Base-by-base conservation (phyloP, 208 protist species). In the Wallacemonas collosoma region DNA sequence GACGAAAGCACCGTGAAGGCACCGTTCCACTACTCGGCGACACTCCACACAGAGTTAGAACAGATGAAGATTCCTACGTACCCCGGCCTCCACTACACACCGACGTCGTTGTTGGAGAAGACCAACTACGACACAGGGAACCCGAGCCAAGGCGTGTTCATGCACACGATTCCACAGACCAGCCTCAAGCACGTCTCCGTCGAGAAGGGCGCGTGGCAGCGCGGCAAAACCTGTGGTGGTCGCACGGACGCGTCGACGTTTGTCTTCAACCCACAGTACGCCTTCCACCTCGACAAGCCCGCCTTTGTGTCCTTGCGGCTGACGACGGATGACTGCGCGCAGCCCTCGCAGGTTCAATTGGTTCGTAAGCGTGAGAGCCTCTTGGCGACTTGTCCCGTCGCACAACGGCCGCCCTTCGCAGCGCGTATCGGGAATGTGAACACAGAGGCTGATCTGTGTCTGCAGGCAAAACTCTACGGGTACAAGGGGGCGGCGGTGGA, bases 1-100 rank as follows among this genome's bases (percentile, higher is more conserved):
- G 68, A 73, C 44, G 68, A 78, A 38, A 87, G 83, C 8, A 77
- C 72, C 53, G 74, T 72, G 26, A 81, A 81, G 69, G 56, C 72
- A 38, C 65, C 77, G 51, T 93, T 96, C 76, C 81, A 75, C 73
- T 96, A 90, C 77, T 87, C 91, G 43, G 75, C 93, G n/a, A 93
- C 87, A 39, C 80, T 96, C 54, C 87, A 96, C 72, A 91, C 91
- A 3, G 85, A 94, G 71, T 86, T 91, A 67, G 79, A 82, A 57
- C 82, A 89, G 73, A 72, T 90, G 71, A 80, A 78, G 57, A 56
- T 84, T 39, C 70, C 64, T 1, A 63, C 50, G 35, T 53, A 58
- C 51, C 68, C 67, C 2, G 17, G 54, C 2, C 44, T 64, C 6
- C 43, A 71, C 26, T 44, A 41, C 43, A 65, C 73, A 40, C 11